Base-by-base conservation (phyloP, 345 rosid genomes). In the Salix dunnii region DNA sequence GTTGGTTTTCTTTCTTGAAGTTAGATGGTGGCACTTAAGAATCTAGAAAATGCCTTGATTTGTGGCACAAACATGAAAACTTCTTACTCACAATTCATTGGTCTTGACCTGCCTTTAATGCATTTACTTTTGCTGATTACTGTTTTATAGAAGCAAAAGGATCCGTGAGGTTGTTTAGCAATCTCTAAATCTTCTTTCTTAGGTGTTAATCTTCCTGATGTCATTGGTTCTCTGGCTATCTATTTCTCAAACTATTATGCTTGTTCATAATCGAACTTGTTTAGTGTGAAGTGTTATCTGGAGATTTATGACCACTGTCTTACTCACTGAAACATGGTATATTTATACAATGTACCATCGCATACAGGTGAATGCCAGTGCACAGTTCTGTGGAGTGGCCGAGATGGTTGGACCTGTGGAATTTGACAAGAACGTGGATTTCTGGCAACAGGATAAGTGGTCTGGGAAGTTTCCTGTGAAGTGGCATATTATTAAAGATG, bases 371-470 rank as follows among this genome's bases (percentile, higher is more conserved):
- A 93, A 93, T 80, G 85, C 95, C 30, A 93, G 98, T 84, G 89
- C 94, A 43, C 94, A 90, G 76, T 93, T 93, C 78, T 88, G 96
- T 73, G 98, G 98, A 60, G 88, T 93, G 62, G 97, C 97, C 21
- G 97, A 91, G 88, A 93, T 93, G 98, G 81, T 89, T 63, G 98
- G 98, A 70, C 88, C 91, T 35, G 94, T 93, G 70, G 97, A 93
- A 83, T 93, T 93, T 51, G 80, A 87, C 81, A 91, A 87, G 85
- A 93, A 85, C 68, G 89, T 89, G 53, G 94, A 91, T 67, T 91
- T 89, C 85, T 93, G 97, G 98, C 92, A 90, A 81, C 97, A 91
- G 76, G 91, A 93, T 86, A 90, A 92, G 85, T 93, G 98, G 98
- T 79, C 90, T 78, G 97, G 98, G 67, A 90, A 89, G 79, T 91